A percentile compares a stretch with the other conserved stretches of the same genome.
Evolutionary conservation across 148 eudicot genomes (phyloP).

Genomic region (Selenicereus undatus): DNA sequence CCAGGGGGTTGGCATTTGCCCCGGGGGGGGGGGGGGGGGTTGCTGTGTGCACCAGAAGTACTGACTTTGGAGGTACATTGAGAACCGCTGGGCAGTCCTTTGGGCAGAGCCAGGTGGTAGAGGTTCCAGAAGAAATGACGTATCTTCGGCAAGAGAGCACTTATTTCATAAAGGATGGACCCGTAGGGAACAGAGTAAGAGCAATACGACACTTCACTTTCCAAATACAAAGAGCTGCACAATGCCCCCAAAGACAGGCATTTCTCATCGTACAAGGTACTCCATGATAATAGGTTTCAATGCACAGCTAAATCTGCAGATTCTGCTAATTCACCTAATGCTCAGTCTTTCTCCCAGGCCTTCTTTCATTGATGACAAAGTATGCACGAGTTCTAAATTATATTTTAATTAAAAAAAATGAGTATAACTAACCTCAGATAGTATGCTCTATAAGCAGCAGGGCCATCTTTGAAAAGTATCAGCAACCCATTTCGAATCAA

Average conservation of each 20-base stretch:
- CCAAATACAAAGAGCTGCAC: background rate
- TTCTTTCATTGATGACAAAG: background rate
- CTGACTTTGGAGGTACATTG: no score
- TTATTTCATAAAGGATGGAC: background rate
- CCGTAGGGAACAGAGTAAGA: background rate
- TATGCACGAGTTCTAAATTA: background rate
- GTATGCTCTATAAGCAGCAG: constrained; percentile 73
- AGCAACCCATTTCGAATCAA: constrained; percentile 88
- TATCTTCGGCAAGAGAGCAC: background rate
- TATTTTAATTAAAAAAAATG: background rate
- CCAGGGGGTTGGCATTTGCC: no score
- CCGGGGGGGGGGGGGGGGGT: no score
- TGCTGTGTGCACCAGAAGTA: no score
- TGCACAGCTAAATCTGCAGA: background rate
- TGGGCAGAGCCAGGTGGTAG: no score
- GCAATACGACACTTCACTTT: background rate
- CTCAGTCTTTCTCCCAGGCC: background rate
- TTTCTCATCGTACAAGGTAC: background rate
- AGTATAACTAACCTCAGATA: constrained; percentile 54
- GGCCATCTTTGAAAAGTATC: constrained; percentile 80
- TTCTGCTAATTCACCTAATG: background rate
- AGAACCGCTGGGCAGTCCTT: no score
- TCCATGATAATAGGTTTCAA: background rate
- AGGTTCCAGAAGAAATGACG: no score
- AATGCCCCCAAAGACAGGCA: background rate